Base-by-base conservation (phyloP, 225 moss, liverwort and hornwort species). In the Bryum argenteum region DNA sequence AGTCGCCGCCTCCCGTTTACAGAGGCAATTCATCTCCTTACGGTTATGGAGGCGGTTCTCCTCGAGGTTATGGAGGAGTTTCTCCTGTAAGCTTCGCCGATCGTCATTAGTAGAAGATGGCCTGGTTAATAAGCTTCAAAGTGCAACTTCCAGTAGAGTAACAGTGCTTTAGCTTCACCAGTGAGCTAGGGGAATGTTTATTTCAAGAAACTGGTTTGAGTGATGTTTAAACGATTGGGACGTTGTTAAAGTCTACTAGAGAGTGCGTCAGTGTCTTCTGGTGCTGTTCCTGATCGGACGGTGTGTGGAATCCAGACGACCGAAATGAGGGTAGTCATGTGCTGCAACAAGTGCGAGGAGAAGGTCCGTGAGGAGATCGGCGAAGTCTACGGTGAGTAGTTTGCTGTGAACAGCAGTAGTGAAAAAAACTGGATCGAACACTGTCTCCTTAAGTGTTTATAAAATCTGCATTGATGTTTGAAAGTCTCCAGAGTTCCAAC, bases 281-380 rank as follows among this genome's bases (percentile, higher is more conserved):
- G 33, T 33, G 33, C 3, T 33, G 33, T 33, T 33, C 33, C 33
- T 33, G 33, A 33, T 33, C 33, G 33, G 51, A 41, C 24, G 43
- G 22, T 17, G 12, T 28, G 6, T 61, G 66, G 40, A 9, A 28
- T 39, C 1, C 78, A 84, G 84, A 78, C 72, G 40, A 84, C 84
- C 0, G 78, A 81, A 21, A 13, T 84, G 61, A 65, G 47, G 69
- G 69, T 78, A 10, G 9, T 54, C 33, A 84, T 81, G 78, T 78
- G 84, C 43, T 81, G 84, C 10, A 57, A 59, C 42, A 84, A 84
- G 75, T 84, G 84, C 55, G 84, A 81, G 60, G 84, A 84, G 57
- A 84, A 84, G 52, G 84, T 75, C 65, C 71, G 26, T 7, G 84
- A 84, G 69, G 81, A 84, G 65, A 21, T 84, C 75, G 40, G 3